These are phyloP conservation scores for Magnusiomyces ingens DNA, from an alignment of 1,139 yeast species.

Conservation along the genomic window DNA sequence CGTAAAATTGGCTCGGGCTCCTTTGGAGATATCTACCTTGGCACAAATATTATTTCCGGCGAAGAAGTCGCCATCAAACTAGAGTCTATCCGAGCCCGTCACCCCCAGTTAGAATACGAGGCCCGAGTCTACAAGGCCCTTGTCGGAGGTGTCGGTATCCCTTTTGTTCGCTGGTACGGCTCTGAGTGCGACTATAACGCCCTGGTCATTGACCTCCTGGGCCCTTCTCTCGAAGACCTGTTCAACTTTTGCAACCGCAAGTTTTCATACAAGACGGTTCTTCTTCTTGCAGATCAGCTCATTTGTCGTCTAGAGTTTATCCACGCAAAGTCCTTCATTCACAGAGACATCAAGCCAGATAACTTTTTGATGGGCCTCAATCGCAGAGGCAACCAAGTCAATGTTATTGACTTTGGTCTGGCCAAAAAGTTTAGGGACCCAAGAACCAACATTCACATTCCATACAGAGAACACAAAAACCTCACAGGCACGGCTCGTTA, in stretches of 20 bases:
- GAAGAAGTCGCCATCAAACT: constrained; percentile 68
- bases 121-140: constrained; percentile 86
- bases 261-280: constrained; percentile 81
- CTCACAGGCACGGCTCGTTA: constrained; percentile 95
- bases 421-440: constrained; percentile 97
- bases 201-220: constrained; percentile 84
- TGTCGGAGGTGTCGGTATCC: constrained; percentile 78
- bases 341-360: constrained; percentile 94
- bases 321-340: constrained; percentile 83
- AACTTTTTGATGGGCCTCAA: constrained; percentile 76
- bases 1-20: constrained; percentile 98
- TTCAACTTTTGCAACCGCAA: constrained; percentile 98
- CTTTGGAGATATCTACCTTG: constrained; percentile 94
- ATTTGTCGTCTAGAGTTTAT: constrained; percentile 76
- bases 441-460: constrained; percentile 88
- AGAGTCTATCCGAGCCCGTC: constrained; percentile 93
- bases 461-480: constrained; percentile 90
- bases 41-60: constrained; percentile 76
- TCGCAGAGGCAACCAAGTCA: constrained; percentile 45
- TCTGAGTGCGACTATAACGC: constrained; percentile 96
- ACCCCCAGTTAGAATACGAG: constrained; percentile 95
- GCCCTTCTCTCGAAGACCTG: constrained; percentile 92
- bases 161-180: constrained; percentile 93
- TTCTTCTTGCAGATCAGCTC: constrained; percentile 90
- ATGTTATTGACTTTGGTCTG: constrained; percentile 80